Base-by-base conservation (phyloP, 176 grass and related monocot species). In the Aegilops sharonensis region DNA sequence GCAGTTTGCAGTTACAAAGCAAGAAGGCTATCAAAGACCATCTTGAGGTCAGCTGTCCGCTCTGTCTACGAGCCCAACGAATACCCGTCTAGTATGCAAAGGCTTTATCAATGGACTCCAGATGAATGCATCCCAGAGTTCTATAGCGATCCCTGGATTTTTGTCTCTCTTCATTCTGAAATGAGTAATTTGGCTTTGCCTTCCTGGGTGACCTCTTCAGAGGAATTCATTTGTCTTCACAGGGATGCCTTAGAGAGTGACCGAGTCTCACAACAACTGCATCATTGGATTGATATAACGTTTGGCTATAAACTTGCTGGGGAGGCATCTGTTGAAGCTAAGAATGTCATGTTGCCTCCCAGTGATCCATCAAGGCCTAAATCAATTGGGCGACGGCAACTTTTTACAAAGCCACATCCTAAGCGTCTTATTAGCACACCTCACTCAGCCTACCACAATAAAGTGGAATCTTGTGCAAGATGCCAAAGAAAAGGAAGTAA, bases 1-100 rank as follows among this genome's bases (percentile, higher is more conserved):
- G 95, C 95, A 75, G 95, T 95, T 54, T 98, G 95, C 89, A 98
- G 95, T 90, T 98, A 98, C 81, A 98, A 98, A 91, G 95, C 95
- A 86, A 95, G 95, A 88, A 91, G 95, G 76, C 78, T 98, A 71
- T 92, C 93, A 75, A 90, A 95, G 86, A 81, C 90, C 64, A 86
- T 98, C 81, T 89, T 98, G 68, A 81, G 86, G 31, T 93, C 93
- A 43, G 88, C 93, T 76, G 95, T 98, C 8, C 91, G 95, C 5
- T 93, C 93, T 57, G 95, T 98, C 12, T 98, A 98, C 84, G 95
- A 95, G 87, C 95, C 95, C 13, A 98, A 98, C 60, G 95, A 98
- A 81, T 95, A 98, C 89, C 95, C 95, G 40, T 95, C 95, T 45
- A 98, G 81, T 80, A 98, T 98, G 95, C 88, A 93, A 64, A 93